A percentile compares a stretch with the other conserved stretches of the same genome.
Evolutionary conservation across 2,329 filamentous ascomycete genomes (phyloP).

Genomic region (Ophiostoma sp.): DNA sequence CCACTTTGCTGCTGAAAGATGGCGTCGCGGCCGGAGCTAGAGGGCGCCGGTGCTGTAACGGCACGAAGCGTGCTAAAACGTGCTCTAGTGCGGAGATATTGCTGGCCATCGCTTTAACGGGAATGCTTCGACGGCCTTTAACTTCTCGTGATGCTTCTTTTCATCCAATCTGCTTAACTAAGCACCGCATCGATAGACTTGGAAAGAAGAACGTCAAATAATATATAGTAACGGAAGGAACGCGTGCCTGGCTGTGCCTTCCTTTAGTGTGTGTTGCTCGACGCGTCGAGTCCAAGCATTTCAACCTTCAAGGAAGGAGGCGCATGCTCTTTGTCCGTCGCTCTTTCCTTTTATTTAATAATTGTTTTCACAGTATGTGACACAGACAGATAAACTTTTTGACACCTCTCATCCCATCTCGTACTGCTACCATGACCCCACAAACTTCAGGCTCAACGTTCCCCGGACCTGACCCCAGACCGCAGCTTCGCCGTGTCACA

Average conservation of each 20-base stretch:
- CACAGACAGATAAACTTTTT: not conserved
- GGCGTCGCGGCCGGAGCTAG: not conserved
- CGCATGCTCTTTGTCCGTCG: not conserved
- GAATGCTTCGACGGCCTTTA: not conserved
- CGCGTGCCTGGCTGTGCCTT: not conserved
- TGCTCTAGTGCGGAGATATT: not conserved
- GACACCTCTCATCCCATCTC: not conserved
- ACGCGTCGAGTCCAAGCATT: not conserved
- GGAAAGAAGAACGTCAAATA: not conserved
- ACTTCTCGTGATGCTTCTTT: not conserved
- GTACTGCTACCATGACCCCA: not conserved
- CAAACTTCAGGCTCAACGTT: not conserved
- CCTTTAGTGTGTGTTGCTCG: not conserved
- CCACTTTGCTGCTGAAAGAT: not conserved
- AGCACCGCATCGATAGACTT: not conserved
- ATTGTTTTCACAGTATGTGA: not conserved
- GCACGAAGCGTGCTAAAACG: slow-evolving; percentile 11
- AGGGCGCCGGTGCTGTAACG: not conserved
- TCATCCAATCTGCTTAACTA: not conserved
- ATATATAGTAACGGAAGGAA: not conserved
- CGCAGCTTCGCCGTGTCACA: not conserved
- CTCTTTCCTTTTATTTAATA: not conserved
- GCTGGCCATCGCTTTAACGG: not conserved
- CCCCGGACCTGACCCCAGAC: not conserved
- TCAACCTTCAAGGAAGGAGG: not conserved